Evolutionary conservation across 495 filamentous ascomycete species (phyloP).

Genomic region (Cercophora sp.): DNA sequence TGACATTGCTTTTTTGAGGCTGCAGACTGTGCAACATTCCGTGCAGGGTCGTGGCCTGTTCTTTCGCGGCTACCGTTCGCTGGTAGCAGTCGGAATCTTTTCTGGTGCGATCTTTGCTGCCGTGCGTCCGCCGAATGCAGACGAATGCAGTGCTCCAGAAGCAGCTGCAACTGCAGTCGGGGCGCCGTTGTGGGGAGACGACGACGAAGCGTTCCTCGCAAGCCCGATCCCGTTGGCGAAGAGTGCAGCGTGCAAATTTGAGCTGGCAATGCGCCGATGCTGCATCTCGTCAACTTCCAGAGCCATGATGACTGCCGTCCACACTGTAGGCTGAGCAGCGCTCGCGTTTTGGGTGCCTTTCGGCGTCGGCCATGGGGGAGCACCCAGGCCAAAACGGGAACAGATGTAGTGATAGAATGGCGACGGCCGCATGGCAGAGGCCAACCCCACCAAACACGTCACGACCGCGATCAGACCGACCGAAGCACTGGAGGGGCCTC

Average conservation of each 20-base stretch:
- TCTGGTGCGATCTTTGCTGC: conserved; percentile 2
- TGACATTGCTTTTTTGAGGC: conserved; percentile 1
- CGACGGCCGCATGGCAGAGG: conserved; percentile 25
- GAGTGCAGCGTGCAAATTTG: neutral
- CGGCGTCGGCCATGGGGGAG: neutral
- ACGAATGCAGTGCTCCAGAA: conserved; percentile 6
- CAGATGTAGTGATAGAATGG: conserved; percentile 16
- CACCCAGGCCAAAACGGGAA: conserved; percentile 6
- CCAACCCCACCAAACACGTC: conserved; percentile 29
- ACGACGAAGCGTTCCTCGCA: neutral
- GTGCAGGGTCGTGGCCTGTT: too few species aligned
- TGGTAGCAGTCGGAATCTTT: conserved; percentile 3
- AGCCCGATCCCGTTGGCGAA: neutral
- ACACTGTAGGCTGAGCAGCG: too few species aligned
- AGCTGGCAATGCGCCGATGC: neutral
- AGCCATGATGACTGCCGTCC: neutral
- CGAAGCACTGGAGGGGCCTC: neutral
- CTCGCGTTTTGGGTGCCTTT: neutral
- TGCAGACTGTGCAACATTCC: conserved; percentile 9
- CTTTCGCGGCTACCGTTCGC: neutral
- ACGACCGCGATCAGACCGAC: conserved; percentile 20
- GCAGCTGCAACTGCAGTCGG: neutral
- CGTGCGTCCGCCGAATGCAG: neutral
- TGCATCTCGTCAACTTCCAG: neutral
- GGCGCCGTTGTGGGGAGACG: neutral